A percentile compares a stretch with the other conserved stretches of the same genome.
Conservation (phyloP, 139 green algal genomes). For the Helicosporidium sp. region DNA sequence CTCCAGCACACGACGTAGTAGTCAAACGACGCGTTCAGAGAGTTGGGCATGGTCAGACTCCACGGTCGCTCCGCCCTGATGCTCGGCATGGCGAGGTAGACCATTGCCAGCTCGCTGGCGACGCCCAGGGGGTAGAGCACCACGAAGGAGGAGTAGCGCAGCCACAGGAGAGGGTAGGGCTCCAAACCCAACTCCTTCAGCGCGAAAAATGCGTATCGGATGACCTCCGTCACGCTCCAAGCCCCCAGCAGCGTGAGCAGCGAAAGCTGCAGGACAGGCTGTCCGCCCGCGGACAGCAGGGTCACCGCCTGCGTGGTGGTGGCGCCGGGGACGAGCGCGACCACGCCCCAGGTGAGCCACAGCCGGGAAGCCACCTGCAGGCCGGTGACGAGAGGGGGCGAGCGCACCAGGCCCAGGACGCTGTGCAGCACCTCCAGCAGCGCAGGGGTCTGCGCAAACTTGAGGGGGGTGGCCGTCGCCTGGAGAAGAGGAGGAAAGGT, state of each 20-base stretch:
- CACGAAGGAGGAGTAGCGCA: slow-evolving; percentile 78
- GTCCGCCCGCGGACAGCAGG: slow-evolving; percentile 1
- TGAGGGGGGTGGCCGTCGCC: slow-evolving; percentile 44
- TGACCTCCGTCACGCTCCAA: slow-evolving; percentile 72
- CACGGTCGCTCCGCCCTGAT: slow-evolving; percentile 23
- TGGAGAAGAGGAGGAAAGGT: slow-evolving; percentile 32
- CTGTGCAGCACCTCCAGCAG: slow-evolving; percentile 70
- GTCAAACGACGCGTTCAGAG: slow-evolving; percentile 57
- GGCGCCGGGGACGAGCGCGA: slow-evolving; percentile 27
- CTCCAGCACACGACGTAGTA: slow-evolving; percentile 43
- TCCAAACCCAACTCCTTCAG: slow-evolving; percentile 38
- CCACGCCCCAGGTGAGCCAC: slow-evolving; percentile 68
- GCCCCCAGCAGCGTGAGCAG: slow-evolving; percentile 54
- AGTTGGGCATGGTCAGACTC: slow-evolving; percentile 57
- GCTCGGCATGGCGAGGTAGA: slow-evolving; percentile 38
- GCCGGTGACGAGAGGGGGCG: slow-evolving; percentile 63
- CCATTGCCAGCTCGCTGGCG: slow-evolving; percentile 60
- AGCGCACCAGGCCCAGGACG: slow-evolving; percentile 51
- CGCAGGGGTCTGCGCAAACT: slow-evolving; percentile 63
- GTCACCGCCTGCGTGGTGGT: slow-evolving; percentile 9
- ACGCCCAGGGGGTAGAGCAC: slow-evolving; percentile 79
- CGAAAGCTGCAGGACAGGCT: slow-evolving; percentile 27
- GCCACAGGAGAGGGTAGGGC: slow-evolving; percentile 57
- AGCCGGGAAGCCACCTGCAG: slow-evolving; percentile 68
- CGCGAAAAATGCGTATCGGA: slow-evolving; percentile 79